A percentile compares a stretch with the other conserved stretches of the same genome.
These are phyloP conservation scores for Colletotrichum cordylinicola DNA, from an alignment of 2,329 filamentous ascomycete genomes.

Conservation along the genomic window DNA sequence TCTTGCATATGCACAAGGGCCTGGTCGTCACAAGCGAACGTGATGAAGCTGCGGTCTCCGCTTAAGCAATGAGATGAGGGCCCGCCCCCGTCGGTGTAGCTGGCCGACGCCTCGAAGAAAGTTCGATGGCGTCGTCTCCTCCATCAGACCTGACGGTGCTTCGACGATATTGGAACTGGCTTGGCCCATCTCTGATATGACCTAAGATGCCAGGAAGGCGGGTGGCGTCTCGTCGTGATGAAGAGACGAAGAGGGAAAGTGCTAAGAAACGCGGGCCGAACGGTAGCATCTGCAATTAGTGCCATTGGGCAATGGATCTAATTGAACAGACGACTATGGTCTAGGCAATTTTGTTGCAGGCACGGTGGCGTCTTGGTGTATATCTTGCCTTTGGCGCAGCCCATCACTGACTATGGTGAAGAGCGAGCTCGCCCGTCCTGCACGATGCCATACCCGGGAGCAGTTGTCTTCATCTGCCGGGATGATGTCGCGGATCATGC, in stretches of 20 bases:
- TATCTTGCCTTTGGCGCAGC: not conserved
- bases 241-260: not conserved
- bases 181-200: not conserved
- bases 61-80: not conserved
- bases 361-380: not conserved
- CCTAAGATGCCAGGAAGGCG: not conserved
- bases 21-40: slow-evolving; percentile 2
- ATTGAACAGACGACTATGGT: not conserved
- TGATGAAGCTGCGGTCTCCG: slow-evolving; percentile 13
- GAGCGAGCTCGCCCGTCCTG: not conserved
- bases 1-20: slow-evolving; percentile 1
- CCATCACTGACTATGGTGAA: not conserved
- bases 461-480: not conserved
- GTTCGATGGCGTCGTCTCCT: not conserved
- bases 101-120: not conserved
- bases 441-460: not conserved
- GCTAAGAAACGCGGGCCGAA: slow-evolving; percentile 1
- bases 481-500: not conserved
- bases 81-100: not conserved
- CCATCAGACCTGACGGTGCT: not conserved
- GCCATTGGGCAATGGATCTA: not conserved
- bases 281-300: not conserved
- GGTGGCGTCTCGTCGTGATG: slow-evolving; percentile 1
- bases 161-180: not conserved
- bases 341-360: not conserved